Base-by-base conservation (phyloP, 371 early-diverging fungal genomes). In the Actinomortierella wolfii region DNA sequence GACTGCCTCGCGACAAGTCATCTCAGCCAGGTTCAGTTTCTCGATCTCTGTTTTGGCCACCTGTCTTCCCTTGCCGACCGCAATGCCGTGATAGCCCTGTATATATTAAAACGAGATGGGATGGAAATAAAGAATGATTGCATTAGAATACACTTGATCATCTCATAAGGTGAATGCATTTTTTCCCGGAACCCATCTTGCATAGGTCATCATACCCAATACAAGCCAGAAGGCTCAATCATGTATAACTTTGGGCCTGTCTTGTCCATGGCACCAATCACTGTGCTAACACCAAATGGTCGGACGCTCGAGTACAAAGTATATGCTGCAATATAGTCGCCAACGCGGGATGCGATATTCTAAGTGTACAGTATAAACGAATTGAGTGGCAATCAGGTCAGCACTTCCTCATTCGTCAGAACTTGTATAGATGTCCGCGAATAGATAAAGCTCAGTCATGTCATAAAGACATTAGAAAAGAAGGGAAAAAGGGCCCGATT, bases 31-130 rank as follows among this genome's bases (percentile, higher is more conserved):
- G 59, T 96, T 89, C 51, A 98, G 83, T 79, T 97, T 98, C 61
- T 98, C 99, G 51, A 98, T 87, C 78, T 97, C 97, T 21, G 97
- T 96, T 80, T 95, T 97, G 54, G 97, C 99, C 39, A 94, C 91
- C 73, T 96, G 95, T 61, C 94, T 90, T 56, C 97, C 98, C 82
- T 97, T 98, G 64, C 99, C 99, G 51, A 91, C 86, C 25, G 97
- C 99, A 68, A 92, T 92, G 18, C 93, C 99, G 68, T 87, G 89
- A 77, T 97, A 97, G 21, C 98, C 99, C 91, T 93, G 62, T 42
- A 34, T 14, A 47, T 26, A 17, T 18, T 39, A 3, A 9, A 21
- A 18, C 25, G 28, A 3, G 11, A 57, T 2, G 20, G 25, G 39
- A 18, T 7, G 39, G 18, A 8, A n/a, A 15, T 1, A 45, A 7